Evolutionary conservation across 148 eudicot genomes (phyloP).

Genomic region (Tetragonia tetragonoides): DNA sequence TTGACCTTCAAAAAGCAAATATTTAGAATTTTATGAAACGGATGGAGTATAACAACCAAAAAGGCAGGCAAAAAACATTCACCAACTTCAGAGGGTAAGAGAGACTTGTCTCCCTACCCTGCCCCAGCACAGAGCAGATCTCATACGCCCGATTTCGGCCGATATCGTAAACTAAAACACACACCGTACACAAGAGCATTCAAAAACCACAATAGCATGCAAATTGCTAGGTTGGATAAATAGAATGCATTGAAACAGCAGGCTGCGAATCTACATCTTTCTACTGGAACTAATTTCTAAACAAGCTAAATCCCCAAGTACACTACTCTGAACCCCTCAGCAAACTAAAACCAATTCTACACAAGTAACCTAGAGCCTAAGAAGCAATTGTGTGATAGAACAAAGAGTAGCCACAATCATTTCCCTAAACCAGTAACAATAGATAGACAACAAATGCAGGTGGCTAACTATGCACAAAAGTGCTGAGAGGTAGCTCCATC

Average conservation of each 20-base stretch:
- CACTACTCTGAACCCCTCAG: neutral
- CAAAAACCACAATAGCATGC: neutral
- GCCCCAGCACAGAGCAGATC: too few relatives aligned
- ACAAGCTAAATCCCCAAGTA: neutral
- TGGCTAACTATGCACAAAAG: neutral
- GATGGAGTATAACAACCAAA: too few relatives aligned
- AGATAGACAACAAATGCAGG: conserved; percentile 2
- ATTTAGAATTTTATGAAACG: too few relatives aligned
- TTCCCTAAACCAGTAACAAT: conserved; percentile 6
- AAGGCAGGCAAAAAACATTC: too few relatives aligned
- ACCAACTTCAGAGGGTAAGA: too few relatives aligned
- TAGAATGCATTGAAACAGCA: neutral
- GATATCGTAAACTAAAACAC: too few relatives aligned
- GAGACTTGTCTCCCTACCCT: too few relatives aligned
- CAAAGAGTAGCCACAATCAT: neutral
- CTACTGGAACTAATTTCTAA: neutral
- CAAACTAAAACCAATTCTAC: neutral
- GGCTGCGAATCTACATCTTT: neutral
- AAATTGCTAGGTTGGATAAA: neutral
- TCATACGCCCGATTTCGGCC: too few relatives aligned
- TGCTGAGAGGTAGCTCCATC: neutral
- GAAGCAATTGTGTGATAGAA: neutral
- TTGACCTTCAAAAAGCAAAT: too few relatives aligned
- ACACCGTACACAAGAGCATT: too few relatives aligned
- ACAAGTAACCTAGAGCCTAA: neutral